phyloP scores from a whole-genome alignment of 2,329 filamentous ascomycete species.

The Penicillium polonicum region DNA sequence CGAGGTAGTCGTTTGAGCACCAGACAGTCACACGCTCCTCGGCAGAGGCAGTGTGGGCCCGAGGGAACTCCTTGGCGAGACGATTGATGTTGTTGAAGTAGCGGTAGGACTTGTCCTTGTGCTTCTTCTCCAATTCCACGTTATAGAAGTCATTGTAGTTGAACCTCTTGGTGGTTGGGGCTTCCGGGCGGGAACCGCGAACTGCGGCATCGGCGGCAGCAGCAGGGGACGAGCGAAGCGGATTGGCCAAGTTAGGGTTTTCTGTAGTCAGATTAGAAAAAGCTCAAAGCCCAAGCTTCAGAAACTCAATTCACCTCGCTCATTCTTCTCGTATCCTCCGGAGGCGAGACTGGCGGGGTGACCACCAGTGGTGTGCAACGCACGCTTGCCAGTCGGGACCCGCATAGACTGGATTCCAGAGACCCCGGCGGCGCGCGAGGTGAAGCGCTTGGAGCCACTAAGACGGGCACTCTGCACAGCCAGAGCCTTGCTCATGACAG shows the following conservation, averaged over 20 bases:
- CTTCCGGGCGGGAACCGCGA: slow-evolving; percentile 48
- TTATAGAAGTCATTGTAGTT: slow-evolving; percentile 90
- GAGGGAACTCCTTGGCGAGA: slow-evolving; percentile 91
- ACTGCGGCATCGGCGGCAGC: slow-evolving; percentile 24
- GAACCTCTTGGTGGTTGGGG: slow-evolving; percentile 62
- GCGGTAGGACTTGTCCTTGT: slow-evolving; percentile 98
- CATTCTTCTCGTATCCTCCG: slow-evolving; percentile 50
- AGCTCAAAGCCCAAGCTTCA: slow-evolving; percentile 1
- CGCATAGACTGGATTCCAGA: slow-evolving; percentile 46
- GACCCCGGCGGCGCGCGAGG: slow-evolving; percentile 35
- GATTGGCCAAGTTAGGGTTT: slow-evolving; percentile 26
- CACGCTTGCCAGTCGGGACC: slow-evolving; percentile 61
- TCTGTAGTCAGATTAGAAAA: slow-evolving; percentile 20
- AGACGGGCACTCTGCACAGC: slow-evolving; percentile 67
- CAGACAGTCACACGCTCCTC: slow-evolving; percentile 92
- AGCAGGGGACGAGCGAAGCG: slow-evolving; percentile 26
- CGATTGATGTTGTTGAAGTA: slow-evolving; percentile 99
- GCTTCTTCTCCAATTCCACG: slow-evolving; percentile 91
- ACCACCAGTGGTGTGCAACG: slow-evolving; percentile 75
- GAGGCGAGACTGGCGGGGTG: slow-evolving; percentile 77
- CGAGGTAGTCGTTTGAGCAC: slow-evolving; percentile 99
- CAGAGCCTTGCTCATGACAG: slow-evolving; percentile 97
- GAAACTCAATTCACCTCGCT: slow-evolving; percentile 44
- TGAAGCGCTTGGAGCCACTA: slow-evolving; percentile 40
- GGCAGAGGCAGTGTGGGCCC: slow-evolving; percentile 80